A percentile compares a stretch with the other conserved stretches of the same genome.
phyloP scores from a whole-genome alignment of 2,329 filamentous ascomycete genomes.

The Neurospora sp. region DNA sequence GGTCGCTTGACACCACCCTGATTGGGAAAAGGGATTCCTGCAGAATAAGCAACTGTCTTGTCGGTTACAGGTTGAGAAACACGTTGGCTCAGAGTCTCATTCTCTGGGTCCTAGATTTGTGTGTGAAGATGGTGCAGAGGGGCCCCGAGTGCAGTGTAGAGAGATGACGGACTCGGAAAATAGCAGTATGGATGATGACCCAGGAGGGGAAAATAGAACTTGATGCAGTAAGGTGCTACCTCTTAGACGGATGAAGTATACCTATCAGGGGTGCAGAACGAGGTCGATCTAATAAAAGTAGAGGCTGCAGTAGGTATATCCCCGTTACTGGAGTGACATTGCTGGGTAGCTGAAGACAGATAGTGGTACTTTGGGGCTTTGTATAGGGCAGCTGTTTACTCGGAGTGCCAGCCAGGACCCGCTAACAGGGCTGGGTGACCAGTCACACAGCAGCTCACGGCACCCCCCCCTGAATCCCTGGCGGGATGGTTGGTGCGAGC shows the following conservation, averaged over 20 bases:
- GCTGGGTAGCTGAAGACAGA: constrained; percentile 6
- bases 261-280: constrained; percentile 11
- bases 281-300: constrained; percentile 15
- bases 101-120: background rate
- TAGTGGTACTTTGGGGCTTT: constrained; percentile 11
- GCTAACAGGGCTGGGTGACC: constrained; percentile 10
- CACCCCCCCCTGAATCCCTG: background rate
- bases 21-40: constrained; percentile 14
- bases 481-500: constrained; percentile 11
- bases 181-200: constrained; percentile 8
- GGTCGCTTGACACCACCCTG: constrained; percentile 12
- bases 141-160: constrained; percentile 7
- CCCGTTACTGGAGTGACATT: background rate
- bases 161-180: constrained; percentile 7
- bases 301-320: constrained; percentile 5
- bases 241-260: background rate
- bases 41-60: constrained; percentile 4
- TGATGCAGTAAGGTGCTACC: constrained; percentile 12
- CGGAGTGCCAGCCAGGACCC: constrained; percentile 6
- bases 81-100: background rate
- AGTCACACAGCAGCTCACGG: constrained; percentile 12
- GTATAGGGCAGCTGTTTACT: constrained; percentile 8
- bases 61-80: constrained; percentile 5
- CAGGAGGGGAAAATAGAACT: constrained; percentile 16
- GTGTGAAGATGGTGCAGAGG: constrained; percentile 3